These are phyloP conservation scores for Mallotus japonicus DNA, from an alignment of 441 rosid species.

Conservation along the genomic window DNA sequence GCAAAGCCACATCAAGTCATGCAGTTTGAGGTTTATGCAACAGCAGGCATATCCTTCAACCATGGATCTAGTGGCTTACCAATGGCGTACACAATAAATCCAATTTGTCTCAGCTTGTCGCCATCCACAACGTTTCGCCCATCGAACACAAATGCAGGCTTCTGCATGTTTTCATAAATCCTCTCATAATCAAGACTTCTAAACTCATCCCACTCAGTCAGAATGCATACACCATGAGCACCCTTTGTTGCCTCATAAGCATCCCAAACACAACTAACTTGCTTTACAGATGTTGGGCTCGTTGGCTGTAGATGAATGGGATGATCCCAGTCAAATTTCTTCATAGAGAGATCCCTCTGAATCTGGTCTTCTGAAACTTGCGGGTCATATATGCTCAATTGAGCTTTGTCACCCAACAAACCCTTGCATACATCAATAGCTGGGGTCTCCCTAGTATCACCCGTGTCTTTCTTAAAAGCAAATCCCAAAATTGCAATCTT, in stretches of 20 bases:
- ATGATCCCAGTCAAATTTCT: constrained; percentile 86
- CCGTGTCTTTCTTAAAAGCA: constrained; percentile 89
- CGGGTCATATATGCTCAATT: constrained; percentile 77
- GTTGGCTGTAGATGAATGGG: constrained; percentile 80
- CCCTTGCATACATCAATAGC: constrained; percentile 91
- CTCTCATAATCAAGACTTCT: constrained; percentile 61
- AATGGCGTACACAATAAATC: constrained; percentile 79
- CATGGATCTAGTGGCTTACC: constrained; percentile 88
- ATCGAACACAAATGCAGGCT: constrained; percentile 80
- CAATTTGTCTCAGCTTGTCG: constrained; percentile 63
- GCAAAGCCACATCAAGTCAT: constrained; percentile 20
- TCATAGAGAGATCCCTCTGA: constrained; percentile 81
- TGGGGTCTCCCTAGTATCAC: constrained; percentile 87
- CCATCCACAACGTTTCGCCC: constrained; percentile 66
- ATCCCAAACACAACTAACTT: constrained; percentile 64
- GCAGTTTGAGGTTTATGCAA: constrained; percentile 39
- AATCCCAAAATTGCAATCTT: constrained; percentile 75
- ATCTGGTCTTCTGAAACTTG: constrained; percentile 87
- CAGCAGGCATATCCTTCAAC: constrained; percentile 92
- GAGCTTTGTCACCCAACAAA: constrained; percentile 80
- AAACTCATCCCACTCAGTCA: constrained; percentile 93
- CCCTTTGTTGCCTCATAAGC: constrained; percentile 70
- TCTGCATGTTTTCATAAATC: constrained; percentile 80
- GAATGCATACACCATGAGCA: constrained; percentile 79
- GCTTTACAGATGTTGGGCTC: constrained; percentile 64